phyloP scores from a whole-genome alignment of 2,329 filamentous ascomycete genomes.

The Aspergillus fischeri region DNA sequence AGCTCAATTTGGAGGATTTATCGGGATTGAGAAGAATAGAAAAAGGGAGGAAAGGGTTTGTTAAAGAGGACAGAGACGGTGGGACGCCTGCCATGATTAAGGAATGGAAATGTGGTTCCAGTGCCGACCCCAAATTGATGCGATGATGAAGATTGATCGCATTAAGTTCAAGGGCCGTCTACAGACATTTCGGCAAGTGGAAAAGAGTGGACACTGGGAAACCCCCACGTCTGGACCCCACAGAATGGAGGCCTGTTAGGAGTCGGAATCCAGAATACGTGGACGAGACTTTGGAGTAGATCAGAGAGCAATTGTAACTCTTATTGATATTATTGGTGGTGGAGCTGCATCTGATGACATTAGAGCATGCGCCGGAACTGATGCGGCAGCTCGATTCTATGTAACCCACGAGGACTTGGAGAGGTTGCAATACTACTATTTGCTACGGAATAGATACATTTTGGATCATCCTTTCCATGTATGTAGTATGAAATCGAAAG shows the following conservation, averaged over 20 bases:
- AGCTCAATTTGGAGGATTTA: background rate
- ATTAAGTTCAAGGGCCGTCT: background rate
- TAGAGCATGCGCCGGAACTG: no score
- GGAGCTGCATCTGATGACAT: background rate
- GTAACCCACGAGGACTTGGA: background rate
- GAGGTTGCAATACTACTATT: background rate
- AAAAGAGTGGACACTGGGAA: background rate
- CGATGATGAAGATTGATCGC: conserved; percentile 2
- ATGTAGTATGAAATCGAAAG: background rate
- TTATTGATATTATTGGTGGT: background rate
- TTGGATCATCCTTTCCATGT: background rate
- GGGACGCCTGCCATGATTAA: conserved; percentile 1
- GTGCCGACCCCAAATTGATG: background rate
- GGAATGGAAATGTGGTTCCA: background rate
- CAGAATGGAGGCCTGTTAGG: conserved; percentile 6
- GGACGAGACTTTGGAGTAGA: background rate
- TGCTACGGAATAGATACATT: background rate
- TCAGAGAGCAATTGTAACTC: background rate
- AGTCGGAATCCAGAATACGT: background rate
- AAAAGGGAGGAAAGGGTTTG: background rate
- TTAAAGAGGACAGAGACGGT: conserved; percentile 1
- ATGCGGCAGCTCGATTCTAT: no score
- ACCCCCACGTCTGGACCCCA: conserved; percentile 13
- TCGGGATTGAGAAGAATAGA: background rate
- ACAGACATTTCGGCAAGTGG: background rate